phyloP scores from a whole-genome alignment of 2,329 filamentous ascomycete genomes.

The Westerdykella aurantiaca region DNA sequence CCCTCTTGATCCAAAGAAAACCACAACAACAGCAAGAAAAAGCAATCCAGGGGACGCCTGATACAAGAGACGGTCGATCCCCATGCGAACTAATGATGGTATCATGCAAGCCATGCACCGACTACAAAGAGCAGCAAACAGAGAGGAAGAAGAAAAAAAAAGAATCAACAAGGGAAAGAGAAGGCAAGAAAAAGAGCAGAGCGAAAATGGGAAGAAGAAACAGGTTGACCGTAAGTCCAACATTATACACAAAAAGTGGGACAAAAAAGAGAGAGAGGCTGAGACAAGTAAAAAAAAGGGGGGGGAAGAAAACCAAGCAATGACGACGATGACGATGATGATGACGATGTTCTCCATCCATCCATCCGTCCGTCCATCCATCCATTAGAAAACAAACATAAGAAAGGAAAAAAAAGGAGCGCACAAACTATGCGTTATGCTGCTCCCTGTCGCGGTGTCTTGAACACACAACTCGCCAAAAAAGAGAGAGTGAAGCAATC shows the following conservation, averaged over 20 bases:
- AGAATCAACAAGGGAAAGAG: slow-evolving; percentile 1
- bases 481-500: no score
- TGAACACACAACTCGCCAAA: no score
- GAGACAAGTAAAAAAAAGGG: slow-evolving; percentile 2
- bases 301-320: neutral
- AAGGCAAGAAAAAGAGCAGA: no score
- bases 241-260: slow-evolving; percentile 14
- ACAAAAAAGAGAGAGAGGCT: neutral
- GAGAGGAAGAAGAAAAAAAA: slow-evolving; percentile 1
- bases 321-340: neutral
- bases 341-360: neutral
- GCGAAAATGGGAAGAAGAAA: no score
- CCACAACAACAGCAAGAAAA: neutral
- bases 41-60: neutral
- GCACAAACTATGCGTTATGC: neutral
- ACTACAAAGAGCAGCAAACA: neutral
- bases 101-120: neutral
- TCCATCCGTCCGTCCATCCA: neutral
- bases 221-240: slow-evolving; percentile 4
- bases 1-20: neutral
- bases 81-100: neutral
- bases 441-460: no score
- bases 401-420: neutral
- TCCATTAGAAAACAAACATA: neutral
- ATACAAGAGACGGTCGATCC: no score